Conservation (phyloP, 305 asterid genomes). For the Solanum hybrid region DNA sequence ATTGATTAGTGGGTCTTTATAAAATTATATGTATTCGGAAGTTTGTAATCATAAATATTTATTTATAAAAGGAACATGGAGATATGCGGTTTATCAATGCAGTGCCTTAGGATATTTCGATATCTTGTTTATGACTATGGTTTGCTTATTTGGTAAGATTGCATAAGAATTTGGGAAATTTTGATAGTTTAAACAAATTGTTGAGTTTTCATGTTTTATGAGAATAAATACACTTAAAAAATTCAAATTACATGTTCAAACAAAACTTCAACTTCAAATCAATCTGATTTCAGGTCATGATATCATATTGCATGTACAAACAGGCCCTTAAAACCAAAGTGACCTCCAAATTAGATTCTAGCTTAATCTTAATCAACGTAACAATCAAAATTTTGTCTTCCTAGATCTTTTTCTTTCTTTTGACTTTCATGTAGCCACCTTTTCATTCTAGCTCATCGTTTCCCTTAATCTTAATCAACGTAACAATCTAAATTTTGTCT, state of each 20-base stretch:
- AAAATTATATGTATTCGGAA: not conserved
- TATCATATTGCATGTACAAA: not conserved
- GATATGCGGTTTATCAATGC: not conserved
- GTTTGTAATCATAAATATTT: not conserved
- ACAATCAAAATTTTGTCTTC: not conserved
- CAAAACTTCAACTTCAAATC: not conserved
- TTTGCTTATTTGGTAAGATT: not conserved
- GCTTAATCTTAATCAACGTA: not conserved
- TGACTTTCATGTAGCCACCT: not conserved
- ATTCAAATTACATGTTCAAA: not conserved
- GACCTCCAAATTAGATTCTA: not conserved
- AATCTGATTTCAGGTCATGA: not conserved
- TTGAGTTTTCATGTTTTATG: not conserved
- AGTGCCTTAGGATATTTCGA: not conserved
- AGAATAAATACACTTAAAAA: not conserved
- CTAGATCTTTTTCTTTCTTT: not conserved
- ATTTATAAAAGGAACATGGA: not conserved
- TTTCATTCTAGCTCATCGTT: not conserved
- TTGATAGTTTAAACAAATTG: not conserved
- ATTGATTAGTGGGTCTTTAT: not conserved
- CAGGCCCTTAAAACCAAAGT: not conserved
- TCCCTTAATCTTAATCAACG: not conserved
- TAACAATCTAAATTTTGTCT: not conserved
- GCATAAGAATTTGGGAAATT: not conserved
- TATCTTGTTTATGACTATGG: not conserved